phyloP scores from a whole-genome alignment of 371 early-diverging fungal genomes.

The Syncephalastrum racemosum region DNA sequence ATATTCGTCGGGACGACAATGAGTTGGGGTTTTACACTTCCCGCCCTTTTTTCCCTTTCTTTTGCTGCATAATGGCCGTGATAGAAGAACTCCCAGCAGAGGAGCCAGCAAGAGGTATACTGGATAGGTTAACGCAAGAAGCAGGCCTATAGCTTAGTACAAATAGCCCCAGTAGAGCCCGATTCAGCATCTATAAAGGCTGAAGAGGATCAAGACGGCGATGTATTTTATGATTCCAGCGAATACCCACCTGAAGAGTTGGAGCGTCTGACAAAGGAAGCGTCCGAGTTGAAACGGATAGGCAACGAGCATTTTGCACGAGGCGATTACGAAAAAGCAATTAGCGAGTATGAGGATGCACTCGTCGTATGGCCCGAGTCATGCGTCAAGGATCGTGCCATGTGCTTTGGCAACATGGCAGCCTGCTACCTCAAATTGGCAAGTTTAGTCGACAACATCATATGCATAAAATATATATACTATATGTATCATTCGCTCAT shows the following conservation, averaged over 20 bases:
- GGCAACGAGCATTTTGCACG: constrained; percentile 58
- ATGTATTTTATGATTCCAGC: constrained; percentile 40
- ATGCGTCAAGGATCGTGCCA: constrained; percentile 44
- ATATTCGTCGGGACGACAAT: too few relatives aligned
- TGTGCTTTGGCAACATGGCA: constrained; percentile 66
- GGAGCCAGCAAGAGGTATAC: background rate
- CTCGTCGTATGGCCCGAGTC: constrained; percentile 54
- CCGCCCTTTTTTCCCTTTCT: too few relatives aligned
- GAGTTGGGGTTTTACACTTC: too few relatives aligned
- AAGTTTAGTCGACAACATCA: too few relatives aligned
- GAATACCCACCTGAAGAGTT: constrained; percentile 38
- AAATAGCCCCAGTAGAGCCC: background rate
- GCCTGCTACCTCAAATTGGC: constrained; percentile 69
- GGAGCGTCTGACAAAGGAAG: constrained; percentile 41
- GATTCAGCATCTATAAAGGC: background rate
- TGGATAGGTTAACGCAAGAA: background rate
- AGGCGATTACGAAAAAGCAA: constrained; percentile 52
- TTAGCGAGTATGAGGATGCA: constrained; percentile 62
- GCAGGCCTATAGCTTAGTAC: constrained; percentile 1
- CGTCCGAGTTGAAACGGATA: constrained; percentile 47
- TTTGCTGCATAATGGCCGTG: constrained; percentile 35
- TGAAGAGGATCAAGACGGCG: constrained; percentile 32
- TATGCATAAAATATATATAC: too few relatives aligned
- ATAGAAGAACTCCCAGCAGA: constrained; percentile 46
- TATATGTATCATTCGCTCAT: background rate